Conservation (phyloP, 495 filamentous ascomycete species). For the Penicillium crystallinum region DNA sequence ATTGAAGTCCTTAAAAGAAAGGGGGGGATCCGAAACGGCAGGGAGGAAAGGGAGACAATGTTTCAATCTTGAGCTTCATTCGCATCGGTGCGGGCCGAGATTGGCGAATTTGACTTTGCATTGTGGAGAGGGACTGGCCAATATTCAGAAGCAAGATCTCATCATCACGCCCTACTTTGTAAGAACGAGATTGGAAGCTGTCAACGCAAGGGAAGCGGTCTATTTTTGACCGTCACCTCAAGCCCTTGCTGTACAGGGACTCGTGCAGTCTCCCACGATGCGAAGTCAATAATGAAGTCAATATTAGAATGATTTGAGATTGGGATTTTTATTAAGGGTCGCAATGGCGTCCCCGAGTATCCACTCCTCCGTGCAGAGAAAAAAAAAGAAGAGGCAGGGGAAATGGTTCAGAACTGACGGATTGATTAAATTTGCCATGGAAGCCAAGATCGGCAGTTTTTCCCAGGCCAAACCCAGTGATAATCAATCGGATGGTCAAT, state of each 20-base stretch:
- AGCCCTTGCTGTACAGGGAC: neutral
- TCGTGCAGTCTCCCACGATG: slow-evolving; percentile 3
- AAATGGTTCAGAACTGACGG: neutral
- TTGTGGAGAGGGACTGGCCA: too few relatives aligned
- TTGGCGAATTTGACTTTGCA: too few relatives aligned
- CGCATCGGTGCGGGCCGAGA: too few relatives aligned
- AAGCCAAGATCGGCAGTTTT: neutral
- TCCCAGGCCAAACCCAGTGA: neutral
- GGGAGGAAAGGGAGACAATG: too few relatives aligned
- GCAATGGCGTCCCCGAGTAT: neutral
- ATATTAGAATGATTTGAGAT: neutral
- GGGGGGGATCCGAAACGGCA: too few relatives aligned
- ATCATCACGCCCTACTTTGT: too few relatives aligned
- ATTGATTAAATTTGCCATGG: neutral
- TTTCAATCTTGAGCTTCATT: too few relatives aligned
- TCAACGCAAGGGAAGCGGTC: neutral
- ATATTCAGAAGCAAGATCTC: neutral
- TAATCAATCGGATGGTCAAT: neutral
- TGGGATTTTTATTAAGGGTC: neutral
- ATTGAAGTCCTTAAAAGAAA: too few relatives aligned
- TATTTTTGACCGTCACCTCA: neutral
- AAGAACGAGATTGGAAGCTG: neutral
- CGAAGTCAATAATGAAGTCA: neutral
- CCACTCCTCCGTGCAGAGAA: neutral
- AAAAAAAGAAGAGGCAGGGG: neutral